These are phyloP conservation scores for Flueggea neowawraea DNA, from an alignment of 441 rosid genomes.

Conservation along the genomic window DNA sequence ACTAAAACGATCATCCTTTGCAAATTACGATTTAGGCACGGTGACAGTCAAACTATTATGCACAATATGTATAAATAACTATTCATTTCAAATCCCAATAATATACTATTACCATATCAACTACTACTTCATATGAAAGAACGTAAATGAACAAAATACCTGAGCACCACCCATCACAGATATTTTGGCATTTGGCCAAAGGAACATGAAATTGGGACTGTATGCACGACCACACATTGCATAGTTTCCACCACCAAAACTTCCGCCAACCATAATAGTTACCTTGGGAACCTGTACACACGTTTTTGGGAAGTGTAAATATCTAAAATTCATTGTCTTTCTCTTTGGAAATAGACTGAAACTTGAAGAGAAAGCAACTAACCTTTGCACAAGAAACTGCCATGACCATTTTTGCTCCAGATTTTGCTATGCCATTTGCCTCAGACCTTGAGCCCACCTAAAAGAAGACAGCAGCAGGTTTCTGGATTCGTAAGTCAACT, in stretches of 20 bases:
- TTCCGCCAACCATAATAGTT: slow-evolving; percentile 89
- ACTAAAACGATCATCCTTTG: no score
- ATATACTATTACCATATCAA: not conserved
- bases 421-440: slow-evolving; percentile 96
- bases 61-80: not conserved
- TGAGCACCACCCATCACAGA: slow-evolving; percentile 98
- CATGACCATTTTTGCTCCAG: slow-evolving; percentile 99
- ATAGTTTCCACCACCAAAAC: slow-evolving; percentile 98
- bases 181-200: slow-evolving; percentile 95
- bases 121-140: not conserved
- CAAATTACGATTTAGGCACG: no score
- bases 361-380: slow-evolving; percentile 10
- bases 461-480: not conserved
- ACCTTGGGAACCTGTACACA: slow-evolving; percentile 77
- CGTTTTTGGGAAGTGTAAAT: slow-evolving; percentile 5
- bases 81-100: not conserved
- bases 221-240: slow-evolving; percentile 99
- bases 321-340: not conserved
- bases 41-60: no score
- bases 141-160: slow-evolving; percentile 36
- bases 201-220: slow-evolving; percentile 86
- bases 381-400: slow-evolving; percentile 99
- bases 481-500: slow-evolving; percentile 1
- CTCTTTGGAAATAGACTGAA: not conserved
- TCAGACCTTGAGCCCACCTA: slow-evolving; percentile 98